phyloP scores from a whole-genome alignment of 306 rosid species.

The Prunus mongolica region DNA sequence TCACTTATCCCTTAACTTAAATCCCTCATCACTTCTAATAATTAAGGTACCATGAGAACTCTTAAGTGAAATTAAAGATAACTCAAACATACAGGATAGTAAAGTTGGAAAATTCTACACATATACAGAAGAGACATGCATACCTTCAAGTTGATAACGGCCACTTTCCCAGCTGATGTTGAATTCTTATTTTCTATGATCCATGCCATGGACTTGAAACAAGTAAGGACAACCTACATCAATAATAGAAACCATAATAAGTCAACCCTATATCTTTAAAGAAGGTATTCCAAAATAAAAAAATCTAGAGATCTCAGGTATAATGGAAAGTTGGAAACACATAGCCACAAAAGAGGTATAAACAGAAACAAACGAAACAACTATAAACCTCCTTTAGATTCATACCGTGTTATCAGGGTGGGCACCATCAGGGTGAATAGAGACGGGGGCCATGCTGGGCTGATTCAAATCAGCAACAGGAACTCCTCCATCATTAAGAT shows the following conservation, averaged over 20 bases:
- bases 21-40: background rate
- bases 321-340: background rate
- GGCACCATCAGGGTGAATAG: constrained; percentile 50
- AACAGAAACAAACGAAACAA: background rate
- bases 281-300: background rate
- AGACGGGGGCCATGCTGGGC: constrained; percentile 46
- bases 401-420: constrained; percentile 56
- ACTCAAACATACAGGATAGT: background rate
- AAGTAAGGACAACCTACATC: constrained; percentile 63
- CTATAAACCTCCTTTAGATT: constrained; percentile 1
- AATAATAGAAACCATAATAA: constrained; percentile 13
- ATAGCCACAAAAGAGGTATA: background rate
- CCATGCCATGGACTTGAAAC: constrained; percentile 82
- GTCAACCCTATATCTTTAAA: constrained; percentile 2
- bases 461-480: constrained; percentile 50
- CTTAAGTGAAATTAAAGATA: background rate
- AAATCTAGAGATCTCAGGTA: background rate
- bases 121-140: background rate
- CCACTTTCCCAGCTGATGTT: constrained; percentile 46
- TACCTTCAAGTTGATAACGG: constrained; percentile 75
- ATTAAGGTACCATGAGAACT: background rate
- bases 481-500: constrained; percentile 55
- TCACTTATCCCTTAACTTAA: background rate
- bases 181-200: constrained; percentile 63
- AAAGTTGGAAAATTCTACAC: constrained; percentile 1